phyloP scores from a whole-genome alignment of 179 eudicot species.

The Pouteria campechiana region DNA sequence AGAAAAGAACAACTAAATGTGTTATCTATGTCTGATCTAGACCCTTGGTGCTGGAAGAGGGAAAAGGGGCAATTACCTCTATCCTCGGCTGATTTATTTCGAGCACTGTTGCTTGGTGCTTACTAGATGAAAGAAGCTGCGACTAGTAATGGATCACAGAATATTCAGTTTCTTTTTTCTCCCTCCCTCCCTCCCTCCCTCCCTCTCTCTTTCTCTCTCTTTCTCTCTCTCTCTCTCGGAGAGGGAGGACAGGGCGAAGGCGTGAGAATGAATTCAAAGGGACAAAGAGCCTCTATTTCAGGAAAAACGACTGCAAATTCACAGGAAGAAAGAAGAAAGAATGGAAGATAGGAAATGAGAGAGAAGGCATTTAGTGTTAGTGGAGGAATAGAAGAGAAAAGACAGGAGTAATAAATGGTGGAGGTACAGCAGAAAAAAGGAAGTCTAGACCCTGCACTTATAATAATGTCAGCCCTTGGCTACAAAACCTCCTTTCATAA shows the following conservation, averaged over 20 bases:
- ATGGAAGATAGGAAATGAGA: neutral
- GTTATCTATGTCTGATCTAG: slow-evolving; percentile 2
- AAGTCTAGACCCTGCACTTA: no score
- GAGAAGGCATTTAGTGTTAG: slow-evolving; percentile 16
- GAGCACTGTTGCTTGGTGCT: slow-evolving; percentile 1
- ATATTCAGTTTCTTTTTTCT: no score
- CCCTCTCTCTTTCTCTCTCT: no score
- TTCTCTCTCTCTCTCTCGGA: neutral
- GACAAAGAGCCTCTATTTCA: no score
- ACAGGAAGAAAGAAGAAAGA: slow-evolving; percentile 8
- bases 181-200: no score
- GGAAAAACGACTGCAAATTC: no score
- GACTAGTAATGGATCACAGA: slow-evolving; percentile 1
- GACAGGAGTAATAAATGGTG: slow-evolving; percentile 22
- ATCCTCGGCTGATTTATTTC: slow-evolving; percentile 1
- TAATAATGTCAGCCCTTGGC: no score
- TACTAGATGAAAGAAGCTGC: neutral
- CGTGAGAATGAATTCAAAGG: no score
- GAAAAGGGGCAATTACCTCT: slow-evolving; percentile 11
- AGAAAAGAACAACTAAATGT: neutral
- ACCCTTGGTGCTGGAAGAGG: slow-evolving; percentile 6
- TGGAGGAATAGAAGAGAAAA: slow-evolving; percentile 19
- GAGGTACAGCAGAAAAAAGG: slow-evolving; percentile 18
- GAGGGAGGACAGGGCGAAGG: neutral
- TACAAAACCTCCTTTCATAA: no score